Conservation (phyloP, 805 yeast species). For the Spathaspora gorwiae region DNA sequence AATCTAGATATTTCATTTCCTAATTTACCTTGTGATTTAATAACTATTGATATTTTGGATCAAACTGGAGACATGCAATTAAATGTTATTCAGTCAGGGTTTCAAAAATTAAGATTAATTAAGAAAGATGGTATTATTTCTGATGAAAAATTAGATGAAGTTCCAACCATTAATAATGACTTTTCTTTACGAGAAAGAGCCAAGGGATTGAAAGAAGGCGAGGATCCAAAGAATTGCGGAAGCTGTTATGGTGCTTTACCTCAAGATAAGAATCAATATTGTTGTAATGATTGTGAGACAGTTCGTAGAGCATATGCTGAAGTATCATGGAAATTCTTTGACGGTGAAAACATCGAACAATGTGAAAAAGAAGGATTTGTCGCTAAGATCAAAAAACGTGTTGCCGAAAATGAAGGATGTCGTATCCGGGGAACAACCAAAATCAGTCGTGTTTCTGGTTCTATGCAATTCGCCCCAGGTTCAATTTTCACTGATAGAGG, state of each 20-base stretch:
- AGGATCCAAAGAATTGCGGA: conserved; percentile 53
- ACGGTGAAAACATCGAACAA: conserved; percentile 82
- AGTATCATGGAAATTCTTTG: conserved; percentile 83
- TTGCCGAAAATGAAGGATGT: conserved; percentile 72
- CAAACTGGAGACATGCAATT: conserved; percentile 78
- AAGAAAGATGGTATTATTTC: conserved; percentile 34
- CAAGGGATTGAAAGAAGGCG: conserved; percentile 26
- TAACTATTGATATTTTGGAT: conserved; percentile 85
- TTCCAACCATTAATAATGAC: conserved; percentile 18
- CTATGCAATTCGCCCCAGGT: conserved; percentile 95
- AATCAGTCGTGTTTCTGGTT: conserved; percentile 84
- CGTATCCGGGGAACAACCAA: conserved; percentile 73
- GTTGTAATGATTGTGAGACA: conserved; percentile 84
- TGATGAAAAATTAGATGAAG: conserved; percentile 25
- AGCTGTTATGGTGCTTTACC: conserved; percentile 83
- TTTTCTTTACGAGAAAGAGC: conserved; percentile 26
- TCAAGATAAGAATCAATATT: conserved; percentile 50
- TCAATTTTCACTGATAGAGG: conserved; percentile 56
- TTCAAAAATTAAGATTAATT: conserved; percentile 63
- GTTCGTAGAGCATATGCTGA: conserved; percentile 76
- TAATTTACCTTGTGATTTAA: conserved; percentile 74
- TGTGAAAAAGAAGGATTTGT: conserved; percentile 90
- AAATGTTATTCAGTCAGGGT: conserved; percentile 67
- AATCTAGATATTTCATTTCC: conserved; percentile 82
- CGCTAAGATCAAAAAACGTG: conserved; percentile 48